Evolutionary conservation across 495 filamentous ascomycete species (phyloP).

Genomic region (Platismatia glauca): DNA sequence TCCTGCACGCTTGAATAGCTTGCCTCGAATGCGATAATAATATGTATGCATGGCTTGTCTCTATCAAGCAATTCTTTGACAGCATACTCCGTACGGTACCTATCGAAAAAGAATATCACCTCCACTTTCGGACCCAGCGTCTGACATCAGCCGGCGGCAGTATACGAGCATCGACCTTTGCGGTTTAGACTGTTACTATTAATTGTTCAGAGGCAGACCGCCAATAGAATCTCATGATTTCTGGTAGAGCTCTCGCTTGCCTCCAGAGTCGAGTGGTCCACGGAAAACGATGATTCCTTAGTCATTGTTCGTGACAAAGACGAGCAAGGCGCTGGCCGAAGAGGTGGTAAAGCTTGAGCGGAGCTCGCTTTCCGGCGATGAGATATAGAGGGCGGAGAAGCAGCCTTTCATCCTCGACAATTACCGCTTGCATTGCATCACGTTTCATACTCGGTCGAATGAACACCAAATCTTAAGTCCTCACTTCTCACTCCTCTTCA

Average conservation of each 20-base stretch:
- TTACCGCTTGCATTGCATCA: neutral
- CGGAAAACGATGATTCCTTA: neutral
- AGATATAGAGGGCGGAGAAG: neutral
- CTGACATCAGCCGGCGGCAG: neutral
- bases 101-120: neutral
- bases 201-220: neutral
- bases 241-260: neutral
- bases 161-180: neutral
- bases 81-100: too few relatives aligned
- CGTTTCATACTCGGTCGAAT: neutral
- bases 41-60: neutral
- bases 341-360: neutral
- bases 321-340: neutral
- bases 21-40: neutral
- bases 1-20: neutral
- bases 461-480: neutral
- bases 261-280: neutral
- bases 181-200: neutral
- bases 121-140: neutral
- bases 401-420: neutral
- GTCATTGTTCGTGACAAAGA: constrained; percentile 1
- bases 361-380: neutral
- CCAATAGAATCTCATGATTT: neutral
- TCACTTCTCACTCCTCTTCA: too few relatives aligned
- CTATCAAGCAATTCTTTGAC: neutral